Evolutionary conservation across 805 yeast species (phyloP).

Genomic region (Candida vartiovaarae): DNA sequence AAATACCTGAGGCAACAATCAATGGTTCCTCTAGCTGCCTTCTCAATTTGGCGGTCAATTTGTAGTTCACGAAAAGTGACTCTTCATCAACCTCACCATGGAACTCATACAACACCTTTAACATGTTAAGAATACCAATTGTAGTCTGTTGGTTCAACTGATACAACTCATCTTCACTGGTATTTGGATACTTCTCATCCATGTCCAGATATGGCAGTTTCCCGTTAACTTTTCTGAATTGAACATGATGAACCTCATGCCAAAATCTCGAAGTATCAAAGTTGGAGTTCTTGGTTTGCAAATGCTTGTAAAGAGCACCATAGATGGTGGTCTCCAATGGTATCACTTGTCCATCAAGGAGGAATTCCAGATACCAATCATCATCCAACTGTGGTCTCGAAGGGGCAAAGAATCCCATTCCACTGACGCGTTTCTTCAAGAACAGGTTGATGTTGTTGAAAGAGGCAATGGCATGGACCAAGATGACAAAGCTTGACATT

Average conservation of each 20-base stretch:
- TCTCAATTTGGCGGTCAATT: constrained; percentile 77
- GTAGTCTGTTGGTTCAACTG: constrained; percentile 26
- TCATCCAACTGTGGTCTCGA: constrained; percentile 10
- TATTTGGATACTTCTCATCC: constrained; percentile 25
- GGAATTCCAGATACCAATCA: constrained; percentile 45
- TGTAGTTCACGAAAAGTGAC: constrained; percentile 57
- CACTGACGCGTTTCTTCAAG: constrained; percentile 30
- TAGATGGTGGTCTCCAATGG: constrained; percentile 66
- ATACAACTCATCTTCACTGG: constrained; percentile 23
- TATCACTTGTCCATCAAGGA: constrained; percentile 46
- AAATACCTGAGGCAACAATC: constrained; percentile 75
- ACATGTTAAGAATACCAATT: constrained; percentile 35
- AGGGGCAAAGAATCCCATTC: constrained; percentile 21
- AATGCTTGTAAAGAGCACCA: constrained; percentile 59
- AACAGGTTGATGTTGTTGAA: constrained; percentile 38
- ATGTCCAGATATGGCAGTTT: constrained; percentile 15
- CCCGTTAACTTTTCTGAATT: constrained; percentile 35
- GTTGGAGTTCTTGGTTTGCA: constrained; percentile 30
- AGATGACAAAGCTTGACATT: constrained; percentile 25
- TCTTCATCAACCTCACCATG: constrained; percentile 1
- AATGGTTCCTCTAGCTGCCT: constrained; percentile 87
- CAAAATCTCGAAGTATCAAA: constrained; percentile 49
- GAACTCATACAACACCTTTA: constrained; percentile 39
- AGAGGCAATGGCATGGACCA: constrained; percentile 50
- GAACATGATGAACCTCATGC: constrained; percentile 46